A percentile compares a stretch with the other conserved stretches of the same genome.
phyloP scores from a whole-genome alignment of 2,329 filamentous ascomycete species.

The Xylogone sp. region DNA sequence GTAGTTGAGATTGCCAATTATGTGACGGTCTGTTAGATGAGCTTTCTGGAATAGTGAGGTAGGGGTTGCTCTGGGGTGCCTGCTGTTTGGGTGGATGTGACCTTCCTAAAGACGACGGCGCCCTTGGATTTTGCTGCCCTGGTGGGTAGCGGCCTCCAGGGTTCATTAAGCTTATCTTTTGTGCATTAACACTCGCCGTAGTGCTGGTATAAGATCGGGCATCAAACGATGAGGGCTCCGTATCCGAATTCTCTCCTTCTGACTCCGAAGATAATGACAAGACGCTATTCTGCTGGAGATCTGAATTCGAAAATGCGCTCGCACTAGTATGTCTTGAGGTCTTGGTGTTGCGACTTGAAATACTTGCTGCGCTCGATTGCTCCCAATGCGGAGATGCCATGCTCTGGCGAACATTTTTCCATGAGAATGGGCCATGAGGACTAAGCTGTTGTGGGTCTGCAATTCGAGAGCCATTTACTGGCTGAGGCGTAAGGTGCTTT shows the following conservation, averaged over 20 bases:
- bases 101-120: not conserved
- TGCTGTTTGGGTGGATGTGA: conserved; percentile 7
- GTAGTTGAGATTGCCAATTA: conserved; percentile 7
- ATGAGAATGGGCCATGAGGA: conserved; percentile 16
- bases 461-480: not conserved
- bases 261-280: conserved; percentile 27
- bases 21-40: conserved; percentile 9
- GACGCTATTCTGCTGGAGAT: conserved; percentile 27
- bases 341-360: conserved; percentile 27
- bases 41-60: conserved; percentile 15
- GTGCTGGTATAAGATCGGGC: not conserved
- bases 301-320: conserved; percentile 23
- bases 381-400: conserved; percentile 17
- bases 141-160: not conserved
- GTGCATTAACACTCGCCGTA: not conserved
- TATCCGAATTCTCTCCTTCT: conserved; percentile 15
- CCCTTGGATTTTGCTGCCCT: not conserved
- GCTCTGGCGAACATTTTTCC: conserved; percentile 23
- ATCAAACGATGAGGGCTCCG: conserved; percentile 4
- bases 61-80: conserved; percentile 3
- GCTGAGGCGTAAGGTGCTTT: not conserved
- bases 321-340: conserved; percentile 22
- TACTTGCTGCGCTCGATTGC: conserved; percentile 23
- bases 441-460: not conserved
- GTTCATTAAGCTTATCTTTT: not conserved